Conservation (phyloP, 139 green algal species). For the Medakamo hakoo region DNA sequence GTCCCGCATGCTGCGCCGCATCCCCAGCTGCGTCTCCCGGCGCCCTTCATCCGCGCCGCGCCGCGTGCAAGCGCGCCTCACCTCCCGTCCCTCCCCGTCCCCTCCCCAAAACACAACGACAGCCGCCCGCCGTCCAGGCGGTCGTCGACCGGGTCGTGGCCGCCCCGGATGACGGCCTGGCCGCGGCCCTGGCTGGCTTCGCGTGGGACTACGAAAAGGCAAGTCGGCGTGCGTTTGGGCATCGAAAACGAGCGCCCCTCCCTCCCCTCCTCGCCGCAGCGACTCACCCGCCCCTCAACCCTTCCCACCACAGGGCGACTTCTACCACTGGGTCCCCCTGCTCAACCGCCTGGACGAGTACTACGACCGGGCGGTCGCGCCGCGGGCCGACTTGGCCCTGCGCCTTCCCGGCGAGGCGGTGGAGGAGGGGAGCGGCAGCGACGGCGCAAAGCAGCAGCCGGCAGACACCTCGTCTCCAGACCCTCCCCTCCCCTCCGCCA, state of each 20-base stretch:
- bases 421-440: not conserved
- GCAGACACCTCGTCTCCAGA: too few species aligned
- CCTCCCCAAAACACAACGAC: too few species aligned
- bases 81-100: not conserved
- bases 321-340: slow-evolving; percentile 73
- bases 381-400: slow-evolving; percentile 44
- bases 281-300: not conserved
- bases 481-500: slow-evolving; percentile 35
- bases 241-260: not conserved
- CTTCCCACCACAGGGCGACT: slow-evolving; percentile 53
- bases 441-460: not conserved
- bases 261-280: not conserved
- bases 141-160: slow-evolving; percentile 29
- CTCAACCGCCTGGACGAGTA: slow-evolving; percentile 75
- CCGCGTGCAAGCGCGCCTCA: not conserved
- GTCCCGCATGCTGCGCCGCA: not conserved
- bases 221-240: slow-evolving; percentile 3
- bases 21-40: not conserved
- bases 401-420: slow-evolving; percentile 3
- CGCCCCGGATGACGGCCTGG: slow-evolving; percentile 21
- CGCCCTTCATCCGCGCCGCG: too few species aligned
- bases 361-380: slow-evolving; percentile 45
- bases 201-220: slow-evolving; percentile 64
- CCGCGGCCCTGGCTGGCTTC: slow-evolving; percentile 38
- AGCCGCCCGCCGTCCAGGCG: slow-evolving; percentile 36